Evolutionary conservation across 2,329 filamentous ascomycete genomes (phyloP).

Genomic region (Tolypocladium amazonense): DNA sequence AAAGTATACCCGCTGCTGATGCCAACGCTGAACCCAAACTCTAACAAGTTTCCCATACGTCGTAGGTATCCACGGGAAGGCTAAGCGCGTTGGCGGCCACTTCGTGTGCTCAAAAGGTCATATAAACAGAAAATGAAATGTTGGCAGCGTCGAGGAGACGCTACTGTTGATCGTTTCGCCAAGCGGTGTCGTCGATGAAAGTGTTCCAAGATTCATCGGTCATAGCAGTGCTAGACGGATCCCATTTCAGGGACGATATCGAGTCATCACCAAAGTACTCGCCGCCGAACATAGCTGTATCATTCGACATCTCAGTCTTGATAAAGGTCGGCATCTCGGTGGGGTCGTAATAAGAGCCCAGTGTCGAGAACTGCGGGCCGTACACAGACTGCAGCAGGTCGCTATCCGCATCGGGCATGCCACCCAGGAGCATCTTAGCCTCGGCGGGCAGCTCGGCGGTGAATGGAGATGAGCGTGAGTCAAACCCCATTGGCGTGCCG

Average conservation of each 20-base stretch:
- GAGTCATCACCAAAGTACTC: background rate
- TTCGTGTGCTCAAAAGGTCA: background rate
- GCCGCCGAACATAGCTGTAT: too few relatives aligned
- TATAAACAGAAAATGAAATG: background rate
- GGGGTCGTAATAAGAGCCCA: background rate
- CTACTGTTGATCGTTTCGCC: constrained; percentile 15
- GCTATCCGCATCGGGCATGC: constrained; percentile 16
- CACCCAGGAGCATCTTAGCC: constrained; percentile 27
- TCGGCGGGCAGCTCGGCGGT: constrained; percentile 31
- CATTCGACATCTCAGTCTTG: background rate
- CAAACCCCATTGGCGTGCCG: constrained; percentile 6
- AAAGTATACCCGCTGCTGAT: background rate
- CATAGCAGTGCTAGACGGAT: constrained; percentile 3
- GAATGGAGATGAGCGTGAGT: constrained; percentile 22
- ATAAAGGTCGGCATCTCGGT: background rate
- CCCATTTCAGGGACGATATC: background rate
- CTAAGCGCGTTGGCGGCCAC: background rate
- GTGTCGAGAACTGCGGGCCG: background rate
- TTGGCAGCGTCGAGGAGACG: background rate
- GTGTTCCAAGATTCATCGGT: constrained; percentile 19
- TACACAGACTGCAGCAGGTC: constrained; percentile 9
- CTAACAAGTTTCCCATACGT: background rate
- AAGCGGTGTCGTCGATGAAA: constrained; percentile 19
- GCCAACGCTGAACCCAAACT: background rate
- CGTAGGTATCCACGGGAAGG: background rate